These are phyloP conservation scores for Arachis hypogaea DNA, from an alignment of 306 rosid genomes.

Conservation along the genomic window DNA sequence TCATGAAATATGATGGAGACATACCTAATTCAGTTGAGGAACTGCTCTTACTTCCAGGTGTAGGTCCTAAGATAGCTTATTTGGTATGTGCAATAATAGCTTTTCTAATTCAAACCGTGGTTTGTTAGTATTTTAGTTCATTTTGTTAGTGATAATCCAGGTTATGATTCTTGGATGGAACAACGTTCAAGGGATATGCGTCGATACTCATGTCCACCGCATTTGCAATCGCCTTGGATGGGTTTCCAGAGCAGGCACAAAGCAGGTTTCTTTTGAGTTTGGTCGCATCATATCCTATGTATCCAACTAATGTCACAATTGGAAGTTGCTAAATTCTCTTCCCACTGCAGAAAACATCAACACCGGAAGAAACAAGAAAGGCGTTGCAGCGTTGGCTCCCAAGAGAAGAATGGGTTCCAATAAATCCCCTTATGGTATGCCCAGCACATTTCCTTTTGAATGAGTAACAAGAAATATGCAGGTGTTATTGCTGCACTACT, in stretches of 20 bases:
- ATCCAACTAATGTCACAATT: constrained; percentile 5
- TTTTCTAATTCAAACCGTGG: constrained; percentile 31
- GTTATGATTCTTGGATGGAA: constrained; percentile 95
- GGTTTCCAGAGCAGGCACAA: constrained; percentile 73
- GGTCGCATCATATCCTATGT: constrained; percentile 17
- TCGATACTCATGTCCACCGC: constrained; percentile 94
- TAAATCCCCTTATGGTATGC: constrained; percentile 92
- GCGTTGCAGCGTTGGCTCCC: constrained; percentile 89
- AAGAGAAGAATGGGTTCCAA: constrained; percentile 88
- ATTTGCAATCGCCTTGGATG: constrained; percentile 94
- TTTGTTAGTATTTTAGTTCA: constrained; percentile 21
- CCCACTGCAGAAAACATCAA: constrained; percentile 67
- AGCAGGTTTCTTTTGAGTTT: constrained; percentile 60
- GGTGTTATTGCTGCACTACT: constrained; percentile 14
- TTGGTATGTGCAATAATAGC: constrained; percentile 54
- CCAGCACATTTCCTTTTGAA: constrained; percentile 13
- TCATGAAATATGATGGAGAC: constrained; percentile 78
- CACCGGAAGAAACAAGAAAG: constrained; percentile 88
- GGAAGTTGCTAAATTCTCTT: constrained; percentile 35
- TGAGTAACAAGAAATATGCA: background rate
- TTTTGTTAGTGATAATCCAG: constrained; percentile 47
- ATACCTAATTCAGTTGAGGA: constrained; percentile 83
- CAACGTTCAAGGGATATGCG: constrained; percentile 94
- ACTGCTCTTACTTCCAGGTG: constrained; percentile 88
- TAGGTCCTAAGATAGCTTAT: constrained; percentile 99